phyloP scores from a whole-genome alignment of 345 rosid species.

The Populus davidiana region DNA sequence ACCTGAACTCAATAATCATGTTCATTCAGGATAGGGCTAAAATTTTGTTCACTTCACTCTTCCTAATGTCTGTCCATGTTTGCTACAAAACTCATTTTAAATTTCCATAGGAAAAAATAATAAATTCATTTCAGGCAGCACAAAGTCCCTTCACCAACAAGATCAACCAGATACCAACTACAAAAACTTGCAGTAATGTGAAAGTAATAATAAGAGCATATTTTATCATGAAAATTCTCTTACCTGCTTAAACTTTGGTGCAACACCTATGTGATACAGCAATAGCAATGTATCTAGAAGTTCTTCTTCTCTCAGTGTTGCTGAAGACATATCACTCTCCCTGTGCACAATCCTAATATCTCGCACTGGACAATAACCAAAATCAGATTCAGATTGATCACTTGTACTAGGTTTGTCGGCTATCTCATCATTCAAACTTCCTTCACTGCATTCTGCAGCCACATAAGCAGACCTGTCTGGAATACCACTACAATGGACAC shows the following conservation, averaged over 20 bases:
- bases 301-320: slow-evolving; percentile 82
- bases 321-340: slow-evolving; percentile 56
- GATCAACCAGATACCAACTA: not conserved
- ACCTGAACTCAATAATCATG: not conserved
- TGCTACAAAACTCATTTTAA: not conserved
- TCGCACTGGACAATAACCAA: slow-evolving; percentile 63
- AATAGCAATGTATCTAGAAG: slow-evolving; percentile 74
- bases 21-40: not conserved
- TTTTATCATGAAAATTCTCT: slow-evolving; percentile 4
- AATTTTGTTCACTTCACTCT: not conserved
- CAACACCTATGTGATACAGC: slow-evolving; percentile 84
- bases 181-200: not conserved
- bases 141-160: not conserved
- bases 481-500: slow-evolving; percentile 56
- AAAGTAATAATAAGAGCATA: not conserved
- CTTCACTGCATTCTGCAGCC: slow-evolving; percentile 74
- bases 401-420: slow-evolving; percentile 91
- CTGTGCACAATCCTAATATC: slow-evolving; percentile 48
- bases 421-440: slow-evolving; percentile 79
- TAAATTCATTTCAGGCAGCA: not conserved
- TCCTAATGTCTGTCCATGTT: not conserved
- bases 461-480: slow-evolving; percentile 86
- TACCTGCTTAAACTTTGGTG: slow-evolving; percentile 97
- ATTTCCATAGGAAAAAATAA: too few species aligned
- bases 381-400: slow-evolving; percentile 77